Evolutionary conservation across 768 basidiomycete species (phyloP).

Genomic region (Boletus huronensis): DNA sequence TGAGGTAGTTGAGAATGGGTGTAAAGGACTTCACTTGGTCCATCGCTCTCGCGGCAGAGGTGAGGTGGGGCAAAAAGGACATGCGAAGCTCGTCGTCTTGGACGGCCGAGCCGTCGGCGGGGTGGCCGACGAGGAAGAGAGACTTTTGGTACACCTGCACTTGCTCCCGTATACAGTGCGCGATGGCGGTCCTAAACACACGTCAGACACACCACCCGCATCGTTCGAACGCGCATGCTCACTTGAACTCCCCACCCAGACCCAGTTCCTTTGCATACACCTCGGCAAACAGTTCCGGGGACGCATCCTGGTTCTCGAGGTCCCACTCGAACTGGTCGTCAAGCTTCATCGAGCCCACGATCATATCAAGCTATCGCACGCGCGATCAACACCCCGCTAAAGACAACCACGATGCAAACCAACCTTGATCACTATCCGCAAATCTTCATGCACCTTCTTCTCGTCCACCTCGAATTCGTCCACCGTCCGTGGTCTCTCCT

Average conservation of each 20-base stretch:
- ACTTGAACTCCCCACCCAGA: conserved; percentile 90
- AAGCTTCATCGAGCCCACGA: conserved; percentile 87
- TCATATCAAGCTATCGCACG: conserved; percentile 78
- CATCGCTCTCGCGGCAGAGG: conserved; percentile 64
- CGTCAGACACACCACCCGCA: conserved; percentile 9
- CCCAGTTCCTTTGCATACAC: conserved; percentile 85
- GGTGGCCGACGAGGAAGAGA: conserved; percentile 84
- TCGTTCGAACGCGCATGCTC: conserved; percentile 24
- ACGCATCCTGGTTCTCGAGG: conserved; percentile 70
- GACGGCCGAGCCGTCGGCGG: conserved; percentile 71
- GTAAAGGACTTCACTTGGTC: conserved; percentile 81
- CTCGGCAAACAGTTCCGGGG: conserved; percentile 91
- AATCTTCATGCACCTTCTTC: conserved; percentile 69
- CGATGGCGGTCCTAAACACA: conserved; percentile 78
- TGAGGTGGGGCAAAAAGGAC: conserved; percentile 83
- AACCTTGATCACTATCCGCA: conserved; percentile 91
- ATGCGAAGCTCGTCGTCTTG: conserved; percentile 89
- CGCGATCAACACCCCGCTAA: conserved; percentile 5
- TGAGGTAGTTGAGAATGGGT: conserved; percentile 84
- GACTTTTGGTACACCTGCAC: conserved; percentile 89
- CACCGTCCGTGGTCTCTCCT: conserved; percentile 48
- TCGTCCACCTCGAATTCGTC: conserved; percentile 69
- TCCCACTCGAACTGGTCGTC: conserved; percentile 99
- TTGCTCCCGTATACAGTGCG: conserved; percentile 95
- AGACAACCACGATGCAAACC: conserved; percentile 17